phyloP scores from a whole-genome alignment of 768 basidiomycete genomes.

The Rhodocollybia butyracea region DNA sequence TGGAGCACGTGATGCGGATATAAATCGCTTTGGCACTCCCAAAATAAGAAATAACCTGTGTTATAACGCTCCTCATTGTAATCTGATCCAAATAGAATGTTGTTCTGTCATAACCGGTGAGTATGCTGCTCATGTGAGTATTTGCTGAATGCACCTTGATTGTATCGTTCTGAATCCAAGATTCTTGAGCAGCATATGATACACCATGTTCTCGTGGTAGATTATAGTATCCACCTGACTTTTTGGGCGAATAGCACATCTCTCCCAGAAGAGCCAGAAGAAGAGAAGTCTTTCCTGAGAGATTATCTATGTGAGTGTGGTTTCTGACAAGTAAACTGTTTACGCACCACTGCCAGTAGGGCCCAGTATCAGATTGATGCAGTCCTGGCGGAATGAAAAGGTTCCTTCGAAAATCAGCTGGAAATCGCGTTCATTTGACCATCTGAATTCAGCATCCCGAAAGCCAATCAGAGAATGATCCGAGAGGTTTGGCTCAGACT shows the following conservation, averaged over 20 bases:
- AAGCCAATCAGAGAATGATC: slow-evolving; percentile 28
- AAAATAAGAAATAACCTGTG: no score
- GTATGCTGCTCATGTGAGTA: neutral
- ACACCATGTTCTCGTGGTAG: slow-evolving; percentile 54
- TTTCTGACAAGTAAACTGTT: neutral
- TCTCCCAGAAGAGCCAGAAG: slow-evolving; percentile 44
- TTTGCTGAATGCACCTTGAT: slow-evolving; percentile 31
- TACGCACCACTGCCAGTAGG: slow-evolving; percentile 27
- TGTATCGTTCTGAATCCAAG: slow-evolving; percentile 62
- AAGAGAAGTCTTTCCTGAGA: slow-evolving; percentile 43
- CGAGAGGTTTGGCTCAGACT: neutral
- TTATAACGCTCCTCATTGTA: slow-evolving; percentile 41
- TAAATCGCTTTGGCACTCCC: no score
- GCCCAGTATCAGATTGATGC: slow-evolving; percentile 42
- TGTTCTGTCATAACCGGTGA: slow-evolving; percentile 26
- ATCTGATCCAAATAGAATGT: slow-evolving; percentile 42
- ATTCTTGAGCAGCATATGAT: slow-evolving; percentile 61
- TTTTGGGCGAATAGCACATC: slow-evolving; percentile 39
- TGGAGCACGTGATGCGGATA: no score
- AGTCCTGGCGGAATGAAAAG: slow-evolving; percentile 38
- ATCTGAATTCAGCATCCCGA: slow-evolving; percentile 36
- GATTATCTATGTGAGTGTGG: neutral
- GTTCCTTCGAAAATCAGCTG: slow-evolving; percentile 36
- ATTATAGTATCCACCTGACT: slow-evolving; percentile 43
- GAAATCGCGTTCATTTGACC: slow-evolving; percentile 35